A percentile compares a stretch with the other conserved stretches of the same genome.
phyloP scores from a whole-genome alignment of 2,329 filamentous ascomycete species.

The Phaeosphaeria sp. region DNA sequence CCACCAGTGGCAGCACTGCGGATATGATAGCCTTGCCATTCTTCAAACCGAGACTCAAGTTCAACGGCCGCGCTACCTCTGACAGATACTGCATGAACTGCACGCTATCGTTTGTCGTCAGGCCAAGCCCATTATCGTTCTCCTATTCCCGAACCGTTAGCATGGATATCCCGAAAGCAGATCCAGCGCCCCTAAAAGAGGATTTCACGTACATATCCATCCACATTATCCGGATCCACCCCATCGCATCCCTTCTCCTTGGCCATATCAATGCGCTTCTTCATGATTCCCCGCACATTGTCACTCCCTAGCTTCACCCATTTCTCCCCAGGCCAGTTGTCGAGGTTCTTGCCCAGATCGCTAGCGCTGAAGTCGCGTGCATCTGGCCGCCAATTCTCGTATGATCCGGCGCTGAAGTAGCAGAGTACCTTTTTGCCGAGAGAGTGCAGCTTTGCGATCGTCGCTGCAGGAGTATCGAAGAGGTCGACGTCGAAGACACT shows the following conservation, averaged over 20 bases:
- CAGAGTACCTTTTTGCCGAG: conserved; percentile 70
- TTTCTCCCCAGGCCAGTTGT: conserved; percentile 70
- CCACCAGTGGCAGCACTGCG: conserved; percentile 58
- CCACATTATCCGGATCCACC: conserved; percentile 75
- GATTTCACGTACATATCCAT: conserved; percentile 61
- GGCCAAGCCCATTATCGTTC: conserved; percentile 67
- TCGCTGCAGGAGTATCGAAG: conserved; percentile 58
- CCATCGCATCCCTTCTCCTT: conserved; percentile 69
- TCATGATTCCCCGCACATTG: conserved; percentile 71
- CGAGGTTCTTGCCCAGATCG: conserved; percentile 65
- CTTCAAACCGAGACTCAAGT: conserved; percentile 71
- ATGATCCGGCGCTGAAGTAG: conserved; percentile 77
- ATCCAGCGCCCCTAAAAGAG: background rate
- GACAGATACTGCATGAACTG: conserved; percentile 68
- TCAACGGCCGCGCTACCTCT: conserved; percentile 57
- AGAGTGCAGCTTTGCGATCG: conserved; percentile 57
- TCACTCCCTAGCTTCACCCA: conserved; percentile 68
- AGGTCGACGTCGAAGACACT: conserved; percentile 68
- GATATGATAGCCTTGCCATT: conserved; percentile 69
- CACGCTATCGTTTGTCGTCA: conserved; percentile 64
- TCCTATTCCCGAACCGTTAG: conserved; percentile 23
- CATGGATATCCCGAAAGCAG: background rate
- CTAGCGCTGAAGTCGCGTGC: conserved; percentile 58
- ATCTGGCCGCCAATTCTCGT: conserved; percentile 69
- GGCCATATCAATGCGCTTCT: conserved; percentile 64